Percentiles rank a stretch among this genome's conserved stretches.
Evolutionary conservation across 2,329 filamentous ascomycete genomes (phyloP).

Genomic region (Claviceps arundinis): DNA sequence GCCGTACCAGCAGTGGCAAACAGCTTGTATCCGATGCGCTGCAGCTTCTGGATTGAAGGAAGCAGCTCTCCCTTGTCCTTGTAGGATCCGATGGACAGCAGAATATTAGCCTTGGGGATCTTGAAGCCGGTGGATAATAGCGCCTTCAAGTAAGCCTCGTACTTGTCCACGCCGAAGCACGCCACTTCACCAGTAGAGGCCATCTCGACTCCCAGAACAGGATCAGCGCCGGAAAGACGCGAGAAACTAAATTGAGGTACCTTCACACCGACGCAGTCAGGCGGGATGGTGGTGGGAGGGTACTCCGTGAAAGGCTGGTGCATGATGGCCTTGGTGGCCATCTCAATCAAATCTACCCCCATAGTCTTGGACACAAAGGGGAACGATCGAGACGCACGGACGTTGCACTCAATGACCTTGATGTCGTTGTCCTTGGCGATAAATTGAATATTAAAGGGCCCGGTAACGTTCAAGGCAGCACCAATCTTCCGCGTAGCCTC

Average conservation of each 20-base stretch:
- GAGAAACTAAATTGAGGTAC: slow-evolving; percentile 99
- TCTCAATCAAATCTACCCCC: slow-evolving; percentile 93
- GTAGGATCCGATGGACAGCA: slow-evolving; percentile 90
- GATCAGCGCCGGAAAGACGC: slow-evolving; percentile 86
- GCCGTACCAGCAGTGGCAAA: slow-evolving; percentile 95
- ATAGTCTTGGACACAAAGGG: slow-evolving; percentile 98
- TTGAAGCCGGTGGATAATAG: slow-evolving; percentile 93
- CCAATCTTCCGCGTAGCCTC: slow-evolving; percentile 94
- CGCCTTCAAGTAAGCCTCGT: slow-evolving; percentile 95
- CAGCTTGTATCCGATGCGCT: slow-evolving; percentile 85
- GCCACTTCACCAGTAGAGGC: slow-evolving; percentile 97
- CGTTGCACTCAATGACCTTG: slow-evolving; percentile 99
- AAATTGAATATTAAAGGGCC: slow-evolving; percentile 98
- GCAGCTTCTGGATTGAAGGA: slow-evolving; percentile 77
- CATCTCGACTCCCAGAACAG: slow-evolving; percentile 96
- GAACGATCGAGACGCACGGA: slow-evolving; percentile 89
- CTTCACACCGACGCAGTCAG: slow-evolving; percentile 88
- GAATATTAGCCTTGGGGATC: slow-evolving; percentile 86
- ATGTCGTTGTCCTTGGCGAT: slow-evolving; percentile 99
- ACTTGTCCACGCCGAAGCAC: slow-evolving; percentile 89
- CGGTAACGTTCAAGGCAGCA: slow-evolving; percentile 85
- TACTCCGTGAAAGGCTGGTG: slow-evolving; percentile 71
- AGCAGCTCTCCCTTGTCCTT: slow-evolving; percentile 98
- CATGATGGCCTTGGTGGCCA: slow-evolving; percentile 96
- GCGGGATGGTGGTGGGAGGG: slow-evolving; percentile 59